Conservation (phyloP, 345 rosid genomes). For the Eucalyptus urophylla region DNA sequence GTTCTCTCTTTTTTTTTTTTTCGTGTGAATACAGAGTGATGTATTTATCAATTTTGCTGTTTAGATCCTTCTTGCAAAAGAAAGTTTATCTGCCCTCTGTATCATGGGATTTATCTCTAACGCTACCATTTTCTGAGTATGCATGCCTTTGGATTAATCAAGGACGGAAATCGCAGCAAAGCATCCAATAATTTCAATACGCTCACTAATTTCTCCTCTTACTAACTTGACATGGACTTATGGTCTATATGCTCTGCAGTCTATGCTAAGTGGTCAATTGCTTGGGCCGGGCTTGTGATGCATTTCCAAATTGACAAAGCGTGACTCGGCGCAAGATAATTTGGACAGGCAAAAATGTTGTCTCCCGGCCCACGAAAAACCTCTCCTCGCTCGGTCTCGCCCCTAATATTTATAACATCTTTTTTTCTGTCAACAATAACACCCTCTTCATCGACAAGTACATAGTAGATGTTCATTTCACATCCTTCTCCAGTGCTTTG, state of each 20-base stretch:
- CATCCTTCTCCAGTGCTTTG: neutral
- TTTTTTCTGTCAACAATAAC: neutral
- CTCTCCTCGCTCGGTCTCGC: neutral
- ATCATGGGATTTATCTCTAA: neutral
- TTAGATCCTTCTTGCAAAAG: neutral
- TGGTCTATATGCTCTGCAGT: neutral
- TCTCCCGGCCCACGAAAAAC: neutral
- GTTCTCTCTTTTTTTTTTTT: neutral
- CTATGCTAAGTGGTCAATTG: neutral
- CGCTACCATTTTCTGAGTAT: neutral
- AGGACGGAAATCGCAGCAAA: neutral
- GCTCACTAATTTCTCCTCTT: neutral
- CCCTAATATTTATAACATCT: neutral
- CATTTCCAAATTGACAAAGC: neutral
- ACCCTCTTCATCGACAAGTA: neutral
- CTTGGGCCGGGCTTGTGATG: neutral
- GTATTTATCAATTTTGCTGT: neutral
- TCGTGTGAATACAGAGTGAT: neutral
- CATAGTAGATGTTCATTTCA: neutral
- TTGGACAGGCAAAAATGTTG: neutral
- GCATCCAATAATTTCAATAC: neutral
- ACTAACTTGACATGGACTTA: neutral
- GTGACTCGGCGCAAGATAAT: neutral
- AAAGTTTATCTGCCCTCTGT: neutral
- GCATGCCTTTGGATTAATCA: neutral